Conservation (phyloP, 2,329 filamentous ascomycete genomes). For the Sporothrix phasma region DNA sequence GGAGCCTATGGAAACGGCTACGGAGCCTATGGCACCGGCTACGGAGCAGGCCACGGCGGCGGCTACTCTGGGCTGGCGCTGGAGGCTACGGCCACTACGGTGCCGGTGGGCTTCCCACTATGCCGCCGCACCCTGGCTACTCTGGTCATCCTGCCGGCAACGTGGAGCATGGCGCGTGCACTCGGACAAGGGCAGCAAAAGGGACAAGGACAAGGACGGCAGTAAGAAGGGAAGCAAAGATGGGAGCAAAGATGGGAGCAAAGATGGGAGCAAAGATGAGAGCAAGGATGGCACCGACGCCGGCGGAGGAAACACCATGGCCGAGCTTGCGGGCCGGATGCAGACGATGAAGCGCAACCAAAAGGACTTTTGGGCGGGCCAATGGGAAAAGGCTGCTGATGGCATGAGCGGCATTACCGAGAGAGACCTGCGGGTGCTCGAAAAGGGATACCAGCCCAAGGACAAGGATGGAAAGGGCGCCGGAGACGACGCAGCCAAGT, state of each 20-base stretch:
- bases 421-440: neutral
- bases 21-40: neutral
- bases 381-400: neutral
- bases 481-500: neutral
- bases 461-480: neutral
- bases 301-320: neutral
- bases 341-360: neutral
- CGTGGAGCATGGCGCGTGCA: conserved; percentile 4
- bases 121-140: conserved; percentile 5
- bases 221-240: neutral
- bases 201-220: neutral
- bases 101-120: neutral
- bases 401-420: neutral
- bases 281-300: neutral
- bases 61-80: neutral
- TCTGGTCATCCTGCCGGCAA: conserved; percentile 8
- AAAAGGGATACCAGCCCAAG: neutral
- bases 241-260: neutral
- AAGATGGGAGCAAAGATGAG: neutral
- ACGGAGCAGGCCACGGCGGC: neutral
- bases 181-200: neutral
- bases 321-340: neutral
- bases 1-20: neutral
- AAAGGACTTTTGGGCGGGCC: neutral
- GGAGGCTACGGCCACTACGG: neutral